Conservation (phyloP, 805 yeast species). For the Zygoascus bituminiphila region DNA sequence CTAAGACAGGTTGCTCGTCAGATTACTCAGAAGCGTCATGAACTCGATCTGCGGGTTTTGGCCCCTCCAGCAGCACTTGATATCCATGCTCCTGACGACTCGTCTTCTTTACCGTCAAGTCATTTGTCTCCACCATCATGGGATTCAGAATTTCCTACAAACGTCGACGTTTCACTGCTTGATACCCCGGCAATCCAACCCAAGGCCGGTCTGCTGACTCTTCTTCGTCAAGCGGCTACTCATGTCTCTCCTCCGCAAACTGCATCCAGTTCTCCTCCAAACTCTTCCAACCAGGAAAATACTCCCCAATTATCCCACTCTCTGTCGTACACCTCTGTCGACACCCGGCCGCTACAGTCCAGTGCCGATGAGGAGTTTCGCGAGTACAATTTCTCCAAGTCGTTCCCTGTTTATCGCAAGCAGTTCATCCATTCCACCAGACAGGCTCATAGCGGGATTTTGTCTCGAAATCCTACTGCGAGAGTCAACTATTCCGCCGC, state of each 20-base stretch:
- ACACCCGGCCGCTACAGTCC: background rate
- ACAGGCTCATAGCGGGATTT: conserved; percentile 34
- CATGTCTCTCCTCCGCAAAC: background rate
- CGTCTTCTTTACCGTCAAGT: background rate
- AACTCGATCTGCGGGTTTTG: conserved; percentile 5
- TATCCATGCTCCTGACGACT: background rate
- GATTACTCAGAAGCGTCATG: conserved; percentile 4
- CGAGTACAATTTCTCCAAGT: conserved; percentile 52
- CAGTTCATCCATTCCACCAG: conserved; percentile 47
- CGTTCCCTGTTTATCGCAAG: conserved; percentile 75
- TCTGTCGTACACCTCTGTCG: background rate
- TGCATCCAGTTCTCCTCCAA: background rate
- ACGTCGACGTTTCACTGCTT: conserved; percentile 2
- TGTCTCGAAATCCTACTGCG: conserved; percentile 29
- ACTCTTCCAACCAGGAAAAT: background rate
- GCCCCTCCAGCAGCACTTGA: background rate
- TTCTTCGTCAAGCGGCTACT: conserved; percentile 4
- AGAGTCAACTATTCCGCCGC: conserved; percentile 43
- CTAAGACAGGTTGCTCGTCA: conserved; percentile 1
- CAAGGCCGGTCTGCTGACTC: conserved; percentile 3
- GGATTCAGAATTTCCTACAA: background rate
- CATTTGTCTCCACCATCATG: too few relatives aligned
- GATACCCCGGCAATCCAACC: background rate
- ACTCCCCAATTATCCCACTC: background rate
- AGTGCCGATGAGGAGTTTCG: conserved; percentile 14